Evolutionary conservation across 768 basidiomycete genomes (phyloP).

Genomic region (Zangia roseola): DNA sequence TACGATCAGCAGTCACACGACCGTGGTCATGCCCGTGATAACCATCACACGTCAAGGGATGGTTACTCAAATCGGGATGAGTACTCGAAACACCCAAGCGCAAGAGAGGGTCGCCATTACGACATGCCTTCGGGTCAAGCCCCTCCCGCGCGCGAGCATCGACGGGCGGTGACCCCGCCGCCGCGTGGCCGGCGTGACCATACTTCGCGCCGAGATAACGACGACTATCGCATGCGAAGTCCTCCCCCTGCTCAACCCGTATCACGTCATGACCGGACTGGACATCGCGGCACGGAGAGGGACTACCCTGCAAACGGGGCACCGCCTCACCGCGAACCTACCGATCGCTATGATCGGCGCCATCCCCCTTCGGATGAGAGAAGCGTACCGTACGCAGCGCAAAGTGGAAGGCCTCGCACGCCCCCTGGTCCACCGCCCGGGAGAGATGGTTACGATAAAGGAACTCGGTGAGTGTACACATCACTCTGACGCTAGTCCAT

Average conservation of each 20-base stretch:
- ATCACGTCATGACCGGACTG: constrained; percentile 55
- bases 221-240: constrained; percentile 65
- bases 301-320: constrained; percentile 49
- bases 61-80: constrained; percentile 53
- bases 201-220: constrained; percentile 64
- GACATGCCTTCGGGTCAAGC: constrained; percentile 41
- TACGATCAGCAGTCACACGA: constrained; percentile 57
- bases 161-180: constrained; percentile 59
- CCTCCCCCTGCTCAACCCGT: constrained; percentile 43
- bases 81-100: constrained; percentile 42
- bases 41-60: constrained; percentile 42
- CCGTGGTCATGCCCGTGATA: constrained; percentile 57
- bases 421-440: constrained; percentile 58
- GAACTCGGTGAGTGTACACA: constrained; percentile 46
- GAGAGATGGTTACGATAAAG: constrained; percentile 62
- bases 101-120: constrained; percentile 60
- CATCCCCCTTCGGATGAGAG: constrained; percentile 41
- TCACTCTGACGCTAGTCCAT: neutral
- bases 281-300: constrained; percentile 31
- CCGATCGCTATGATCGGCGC: constrained; percentile 64
- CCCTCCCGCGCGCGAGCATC: constrained; percentile 51
- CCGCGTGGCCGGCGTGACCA: constrained; percentile 65
- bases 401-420: constrained; percentile 49
- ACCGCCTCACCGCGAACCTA: constrained; percentile 43
- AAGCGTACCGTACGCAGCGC: constrained; percentile 41